phyloP scores from a whole-genome alignment of 305 asterid species.

The Stenogyne calaminthoides region DNA sequence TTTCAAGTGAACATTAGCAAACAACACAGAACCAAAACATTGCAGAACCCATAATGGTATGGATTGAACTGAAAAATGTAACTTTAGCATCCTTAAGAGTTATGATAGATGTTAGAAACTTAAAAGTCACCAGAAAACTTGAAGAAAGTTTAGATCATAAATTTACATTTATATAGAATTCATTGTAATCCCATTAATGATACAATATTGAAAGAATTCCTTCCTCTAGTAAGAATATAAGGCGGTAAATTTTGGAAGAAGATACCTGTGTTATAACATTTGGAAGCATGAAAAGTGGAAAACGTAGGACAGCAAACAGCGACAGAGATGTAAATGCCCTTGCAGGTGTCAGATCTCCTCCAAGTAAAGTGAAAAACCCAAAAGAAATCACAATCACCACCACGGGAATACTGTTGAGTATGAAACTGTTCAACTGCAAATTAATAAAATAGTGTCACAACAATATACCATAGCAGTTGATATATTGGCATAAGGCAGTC shows the following conservation, averaged over 20 bases:
- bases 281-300: slow-evolving; percentile 95
- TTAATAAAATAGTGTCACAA: slow-evolving; percentile 23
- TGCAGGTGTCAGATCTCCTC: slow-evolving; percentile 97
- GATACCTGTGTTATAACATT: slow-evolving; percentile 87
- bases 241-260: slow-evolving; percentile 15
- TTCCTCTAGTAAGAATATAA: background rate
- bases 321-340: slow-evolving; percentile 96
- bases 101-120: background rate
- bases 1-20: slow-evolving; percentile 17
- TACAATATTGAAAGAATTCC: background rate
- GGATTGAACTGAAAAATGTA: slow-evolving; percentile 3
- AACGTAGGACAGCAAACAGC: slow-evolving; percentile 84
- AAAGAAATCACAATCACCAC: slow-evolving; percentile 89
- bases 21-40: background rate
- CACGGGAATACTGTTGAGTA: slow-evolving; percentile 91
- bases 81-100: slow-evolving; percentile 13
- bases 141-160: background rate
- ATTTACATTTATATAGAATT: background rate
- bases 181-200: background rate
- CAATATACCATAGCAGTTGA: slow-evolving; percentile 1
- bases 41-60: background rate
- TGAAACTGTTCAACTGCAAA: slow-evolving; percentile 81
- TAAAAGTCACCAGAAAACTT: background rate
- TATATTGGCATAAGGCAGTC: slow-evolving; percentile 12
- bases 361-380: slow-evolving; percentile 74